phyloP scores from a whole-genome alignment of 495 filamentous ascomycete genomes.

The Tricharina praecox region DNA sequence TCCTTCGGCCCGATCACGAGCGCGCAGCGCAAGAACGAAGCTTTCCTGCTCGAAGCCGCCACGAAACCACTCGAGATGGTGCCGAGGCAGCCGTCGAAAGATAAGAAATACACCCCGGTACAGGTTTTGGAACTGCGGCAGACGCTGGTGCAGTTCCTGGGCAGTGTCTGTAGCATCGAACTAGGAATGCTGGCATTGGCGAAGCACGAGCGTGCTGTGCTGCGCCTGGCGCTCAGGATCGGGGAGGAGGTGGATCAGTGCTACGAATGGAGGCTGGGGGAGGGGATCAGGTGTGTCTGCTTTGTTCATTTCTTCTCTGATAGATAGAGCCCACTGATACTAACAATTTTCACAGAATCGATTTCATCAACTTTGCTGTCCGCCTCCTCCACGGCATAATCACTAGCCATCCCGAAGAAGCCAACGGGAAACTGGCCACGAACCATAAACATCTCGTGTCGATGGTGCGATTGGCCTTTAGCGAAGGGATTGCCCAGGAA shows the following conservation, averaged over 20 bases:
- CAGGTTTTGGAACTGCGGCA: constrained; percentile 42
- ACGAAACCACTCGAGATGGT: constrained; percentile 43
- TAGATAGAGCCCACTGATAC: not conserved
- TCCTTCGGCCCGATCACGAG: constrained; percentile 46
- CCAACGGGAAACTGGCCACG: constrained; percentile 40
- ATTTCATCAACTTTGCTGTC: constrained; percentile 43
- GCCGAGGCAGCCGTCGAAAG: constrained; percentile 33
- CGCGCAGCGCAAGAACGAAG: constrained; percentile 39
- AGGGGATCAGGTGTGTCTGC: constrained; percentile 16
- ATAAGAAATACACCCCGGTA: constrained; percentile 31
- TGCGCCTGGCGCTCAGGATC: constrained; percentile 44
- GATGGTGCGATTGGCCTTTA: constrained; percentile 51
- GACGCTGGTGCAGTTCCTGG: constrained; percentile 40
- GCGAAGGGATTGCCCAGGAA: constrained; percentile 44
- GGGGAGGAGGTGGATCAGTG: constrained; percentile 45
- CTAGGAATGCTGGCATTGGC: constrained; percentile 39
- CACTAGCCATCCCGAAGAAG: constrained; percentile 31
- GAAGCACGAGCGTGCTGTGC: constrained; percentile 38
- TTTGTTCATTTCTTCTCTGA: not conserved
- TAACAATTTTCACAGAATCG: constrained; percentile 21
- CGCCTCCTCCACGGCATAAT: constrained; percentile 45
- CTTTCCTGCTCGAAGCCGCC: constrained; percentile 42
- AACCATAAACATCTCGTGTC: constrained; percentile 50
- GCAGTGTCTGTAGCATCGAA: constrained; percentile 31
- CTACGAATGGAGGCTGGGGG: constrained; percentile 34